Percentiles rank a stretch among this genome's conserved stretches.
Conservation (phyloP, 805 yeast species). For the Schwanniomyces vanrijiae region DNA sequence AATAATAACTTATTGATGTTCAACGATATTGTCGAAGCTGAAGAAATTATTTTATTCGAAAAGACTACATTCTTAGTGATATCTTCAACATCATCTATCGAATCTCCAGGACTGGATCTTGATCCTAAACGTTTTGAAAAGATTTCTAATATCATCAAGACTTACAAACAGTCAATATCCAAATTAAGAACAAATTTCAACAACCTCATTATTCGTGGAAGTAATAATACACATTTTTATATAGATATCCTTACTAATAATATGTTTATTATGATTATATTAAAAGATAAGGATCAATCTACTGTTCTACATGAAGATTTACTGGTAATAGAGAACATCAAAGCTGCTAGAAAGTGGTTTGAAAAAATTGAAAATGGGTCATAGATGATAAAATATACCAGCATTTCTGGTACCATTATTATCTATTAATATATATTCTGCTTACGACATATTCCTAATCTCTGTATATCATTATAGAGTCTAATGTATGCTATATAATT, state of each 20-base stretch:
- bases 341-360: slow-evolving; percentile 56
- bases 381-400: not conserved
- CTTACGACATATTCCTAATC: not conserved
- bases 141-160: slow-evolving; percentile 89
- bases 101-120: slow-evolving; percentile 27
- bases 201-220: slow-evolving; percentile 69
- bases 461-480: not conserved
- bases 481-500: not conserved
- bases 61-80: slow-evolving; percentile 87
- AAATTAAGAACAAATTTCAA: slow-evolving; percentile 84
- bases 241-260: slow-evolving; percentile 60
- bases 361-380: slow-evolving; percentile 38
- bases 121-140: slow-evolving; percentile 95
- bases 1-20: slow-evolving; percentile 74
- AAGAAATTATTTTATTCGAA: slow-evolving; percentile 89
- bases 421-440: not conserved
- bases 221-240: slow-evolving; percentile 43
- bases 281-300: slow-evolving; percentile 38
- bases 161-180: slow-evolving; percentile 88
- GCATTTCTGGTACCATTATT: too few relatives aligned
- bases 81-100: slow-evolving; percentile 53
- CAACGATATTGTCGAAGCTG: slow-evolving; percentile 74
- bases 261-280: slow-evolving; percentile 60
- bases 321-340: slow-evolving; percentile 55
- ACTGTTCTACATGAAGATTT: slow-evolving; percentile 37